Conservation (phyloP, 192 early-diverging fungal species). For the Gonapodya sp. region DNA sequence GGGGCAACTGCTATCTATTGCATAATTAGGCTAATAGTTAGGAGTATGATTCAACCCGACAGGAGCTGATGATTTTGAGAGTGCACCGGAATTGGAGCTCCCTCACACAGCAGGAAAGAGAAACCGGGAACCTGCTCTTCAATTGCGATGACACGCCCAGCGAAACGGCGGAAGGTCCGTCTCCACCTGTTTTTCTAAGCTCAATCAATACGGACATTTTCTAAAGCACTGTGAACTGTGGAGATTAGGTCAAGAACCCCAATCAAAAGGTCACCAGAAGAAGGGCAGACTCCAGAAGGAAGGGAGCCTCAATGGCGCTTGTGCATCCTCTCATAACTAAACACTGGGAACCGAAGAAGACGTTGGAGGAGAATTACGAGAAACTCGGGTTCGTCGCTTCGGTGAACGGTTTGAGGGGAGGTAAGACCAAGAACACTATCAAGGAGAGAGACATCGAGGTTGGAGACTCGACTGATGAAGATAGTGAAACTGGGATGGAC, state of each 20-base stretch:
- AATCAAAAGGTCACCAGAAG: neutral
- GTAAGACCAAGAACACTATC: neutral
- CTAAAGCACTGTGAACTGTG: neutral
- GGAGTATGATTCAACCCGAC: too few relatives aligned
- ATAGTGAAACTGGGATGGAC: too few relatives aligned
- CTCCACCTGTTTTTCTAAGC: too few relatives aligned
- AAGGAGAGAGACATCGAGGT: neutral
- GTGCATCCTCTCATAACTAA: neutral
- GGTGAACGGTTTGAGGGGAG: neutral
- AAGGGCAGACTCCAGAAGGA: neutral
- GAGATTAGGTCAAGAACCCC: constrained; percentile 6
- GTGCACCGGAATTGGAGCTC: too few relatives aligned
- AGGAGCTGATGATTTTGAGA: too few relatives aligned
- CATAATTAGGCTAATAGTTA: too few relatives aligned
- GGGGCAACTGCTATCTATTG: too few relatives aligned
- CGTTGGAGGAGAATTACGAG: constrained; percentile 6
- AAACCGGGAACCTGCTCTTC: neutral
- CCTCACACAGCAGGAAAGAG: neutral
- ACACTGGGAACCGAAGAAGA: neutral
- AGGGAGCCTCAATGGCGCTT: neutral
- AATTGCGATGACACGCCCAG: neutral
- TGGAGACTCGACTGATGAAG: neutral
- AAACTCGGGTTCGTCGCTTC: neutral
- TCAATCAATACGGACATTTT: too few relatives aligned
- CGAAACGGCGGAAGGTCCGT: neutral